Base-by-base conservation (phyloP, 495 filamentous ascomycete species). In the Penicillium tannophilum region DNA sequence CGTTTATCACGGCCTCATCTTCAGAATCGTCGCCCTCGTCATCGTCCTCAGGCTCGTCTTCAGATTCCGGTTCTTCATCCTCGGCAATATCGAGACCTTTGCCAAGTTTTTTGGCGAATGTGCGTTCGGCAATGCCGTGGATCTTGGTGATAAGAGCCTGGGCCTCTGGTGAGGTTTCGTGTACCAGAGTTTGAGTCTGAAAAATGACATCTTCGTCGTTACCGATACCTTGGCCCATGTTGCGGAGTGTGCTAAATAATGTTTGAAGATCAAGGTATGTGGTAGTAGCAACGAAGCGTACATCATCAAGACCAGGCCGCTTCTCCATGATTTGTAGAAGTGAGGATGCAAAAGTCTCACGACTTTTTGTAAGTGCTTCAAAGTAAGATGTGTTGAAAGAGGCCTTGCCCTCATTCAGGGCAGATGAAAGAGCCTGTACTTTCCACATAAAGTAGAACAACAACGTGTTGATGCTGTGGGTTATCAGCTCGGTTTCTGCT, bases 391-490 rank as follows among this genome's bases (percentile, higher is more conserved):
- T 84, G 66, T 46, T 84, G 79, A 59, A 95, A 65, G 56, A 60
- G 10, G 74, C 70, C 43, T 74, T 77, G 8, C 73, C 76, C 7
- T 72, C 62, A 28, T 64, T 70, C 44, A 81, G 43, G 17, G 72
- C 66, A n/a, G 67, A 64, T 31, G 71, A 66, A 35, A 83, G 60
- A 41, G 70, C 70, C 46, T 86, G 85, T 9, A 90, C 81, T 61
- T 93, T 92, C 94, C 94, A 98, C 87, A 96, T 90, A 72, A 97
- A 94, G 75, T 97, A 98, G 76, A 92, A 91, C 24, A 92, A 75
- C 23, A 89, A 71, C 6, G 87, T 79, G 60, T 87, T 86, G 60
- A 92, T 85, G 19, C 91, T 88, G 55, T 83, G 86, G 10, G 79
- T 77, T 6, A 92, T 84, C 51, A 94, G 74, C 57, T 92, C 88